These are phyloP conservation scores for Boletellus emodensis DNA, from an alignment of 768 basidiomycete species.

Conservation along the genomic window DNA sequence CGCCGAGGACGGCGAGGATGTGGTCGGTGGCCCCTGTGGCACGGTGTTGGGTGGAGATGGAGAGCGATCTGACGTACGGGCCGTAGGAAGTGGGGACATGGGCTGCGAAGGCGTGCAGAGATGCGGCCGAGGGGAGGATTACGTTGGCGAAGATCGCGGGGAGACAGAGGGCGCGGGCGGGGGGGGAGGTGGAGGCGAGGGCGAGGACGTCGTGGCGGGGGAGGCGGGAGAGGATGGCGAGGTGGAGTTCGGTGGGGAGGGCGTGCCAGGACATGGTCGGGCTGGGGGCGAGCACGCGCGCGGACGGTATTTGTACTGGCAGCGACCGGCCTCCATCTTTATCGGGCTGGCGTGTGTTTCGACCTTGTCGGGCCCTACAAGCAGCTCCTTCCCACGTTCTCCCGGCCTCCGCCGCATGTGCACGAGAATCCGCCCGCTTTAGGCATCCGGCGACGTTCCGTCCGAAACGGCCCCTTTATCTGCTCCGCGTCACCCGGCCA, in stretches of 20 bases:
- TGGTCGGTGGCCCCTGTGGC: slow-evolving; percentile 39
- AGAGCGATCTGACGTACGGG: slow-evolving; percentile 49
- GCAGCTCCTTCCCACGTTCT: slow-evolving; percentile 1
- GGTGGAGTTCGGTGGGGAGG: slow-evolving; percentile 66
- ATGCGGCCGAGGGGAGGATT: slow-evolving; percentile 42
- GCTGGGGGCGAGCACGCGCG: no score
- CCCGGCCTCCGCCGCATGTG: neutral
- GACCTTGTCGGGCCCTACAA: slow-evolving; percentile 13
- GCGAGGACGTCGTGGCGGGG: slow-evolving; percentile 40
- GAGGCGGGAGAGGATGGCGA: slow-evolving; percentile 51
- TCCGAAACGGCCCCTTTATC: slow-evolving; percentile 17
- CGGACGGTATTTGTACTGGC: neutral
- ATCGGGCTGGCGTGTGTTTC: slow-evolving; percentile 11
- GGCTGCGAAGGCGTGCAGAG: slow-evolving; percentile 48
- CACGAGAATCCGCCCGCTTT: slow-evolving; percentile 16
- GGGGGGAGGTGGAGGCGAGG: slow-evolving; percentile 46
- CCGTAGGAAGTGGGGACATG: slow-evolving; percentile 54
- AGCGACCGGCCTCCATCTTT: slow-evolving; percentile 16
- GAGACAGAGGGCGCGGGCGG: slow-evolving; percentile 52
- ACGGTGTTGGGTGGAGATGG: slow-evolving; percentile 37
- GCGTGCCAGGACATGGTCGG: slow-evolving; percentile 43
- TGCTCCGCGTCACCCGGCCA: slow-evolving; percentile 16
- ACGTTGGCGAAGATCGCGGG: slow-evolving; percentile 59
- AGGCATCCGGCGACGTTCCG: slow-evolving; percentile 21
- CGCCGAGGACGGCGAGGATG: slow-evolving; percentile 47